Evolutionary conservation across 306 rosid species (phyloP), one percentile per base, ranked within the genome.

Genomic region (Carpinus viminea): DNA sequence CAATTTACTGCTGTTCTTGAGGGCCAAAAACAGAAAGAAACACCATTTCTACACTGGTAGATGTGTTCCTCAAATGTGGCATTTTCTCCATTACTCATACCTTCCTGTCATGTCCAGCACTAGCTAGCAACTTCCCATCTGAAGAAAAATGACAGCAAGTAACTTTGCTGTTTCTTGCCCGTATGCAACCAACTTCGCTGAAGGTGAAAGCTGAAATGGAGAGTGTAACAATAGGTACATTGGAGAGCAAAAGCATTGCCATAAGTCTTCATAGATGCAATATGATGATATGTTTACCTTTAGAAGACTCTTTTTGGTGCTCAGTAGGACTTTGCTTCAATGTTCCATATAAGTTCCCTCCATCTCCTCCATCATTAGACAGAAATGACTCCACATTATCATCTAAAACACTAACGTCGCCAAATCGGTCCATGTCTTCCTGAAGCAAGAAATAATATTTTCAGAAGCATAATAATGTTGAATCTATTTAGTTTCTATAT

Each of bases 41-140:
- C 43, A 3, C 43, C 9, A 41, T 16, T 18, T 66, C 74, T 55
- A 57, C 73, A 68, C 16, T n/a, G 18, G 34, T 26, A 28, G 11
- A 36, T 6, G 20, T 16, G 43, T 75, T 74, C 46, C 62, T 74
- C 62, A 71, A 79, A 76, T 69, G 72, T 26, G 59, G 50, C 54
- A 61, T 6, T 54, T 16, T 81, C 15, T 79, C 46, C 16, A 10
- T 60, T 46, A 81, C 43, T 53, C 70, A 76, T 91, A 94, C 98
- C 98, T 89, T 92, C 80, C 75, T 94, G 83, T 92, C 97, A 83
- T 92, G 94, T 72, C 98, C 98, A 66, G 96, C 96, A 88, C 98
- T 89, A 62, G 98, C 98, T 60, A 94, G 86, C 75, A 91, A 76
- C 83, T 94, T 94, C 72, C 98, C 98, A 79, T 94, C 96, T 16